Evolutionary conservation across 225 moss, liverwort and hornwort species (phyloP).

Genomic region (Straminergon stramineum): DNA sequence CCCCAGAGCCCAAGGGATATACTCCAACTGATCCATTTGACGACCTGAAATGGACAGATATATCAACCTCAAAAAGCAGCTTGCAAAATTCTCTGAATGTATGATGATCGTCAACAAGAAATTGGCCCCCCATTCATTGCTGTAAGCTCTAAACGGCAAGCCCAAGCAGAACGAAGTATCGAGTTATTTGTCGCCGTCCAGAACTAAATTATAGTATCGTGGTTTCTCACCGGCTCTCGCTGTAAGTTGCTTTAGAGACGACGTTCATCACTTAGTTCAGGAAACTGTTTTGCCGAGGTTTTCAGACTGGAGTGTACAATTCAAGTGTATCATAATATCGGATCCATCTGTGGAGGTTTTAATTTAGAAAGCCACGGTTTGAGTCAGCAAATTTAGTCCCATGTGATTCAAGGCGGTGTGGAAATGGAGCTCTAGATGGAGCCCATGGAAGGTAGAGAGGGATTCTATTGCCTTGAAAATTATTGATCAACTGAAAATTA

Average conservation of each 20-base stretch:
- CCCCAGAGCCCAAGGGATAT: neutral
- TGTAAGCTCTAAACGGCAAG: neutral
- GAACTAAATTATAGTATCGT: neutral
- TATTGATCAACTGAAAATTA: neutral
- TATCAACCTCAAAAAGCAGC: neutral
- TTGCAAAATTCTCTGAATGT: neutral
- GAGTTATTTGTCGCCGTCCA: neutral
- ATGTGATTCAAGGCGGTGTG: neutral
- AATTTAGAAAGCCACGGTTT: neutral
- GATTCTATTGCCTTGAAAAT: neutral
- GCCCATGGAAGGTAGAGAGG: neutral
- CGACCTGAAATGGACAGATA: neutral
- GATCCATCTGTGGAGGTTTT: neutral
- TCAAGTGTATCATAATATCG: conserved; percentile 14
- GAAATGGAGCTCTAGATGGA: neutral
- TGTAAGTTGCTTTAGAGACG: neutral
- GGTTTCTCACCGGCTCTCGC: neutral
- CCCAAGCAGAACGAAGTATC: neutral
- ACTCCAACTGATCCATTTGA: neutral
- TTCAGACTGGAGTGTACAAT: conserved; percentile 1
- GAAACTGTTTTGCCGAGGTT: neutral
- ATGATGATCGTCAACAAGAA: neutral
- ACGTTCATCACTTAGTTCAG: neutral
- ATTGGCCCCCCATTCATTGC: neutral
- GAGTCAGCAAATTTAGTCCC: neutral